Percentiles rank a stretch among this genome's conserved stretches.
Conservation (phyloP, 768 basidiomycete genomes). For the Termitomyces sp. region DNA sequence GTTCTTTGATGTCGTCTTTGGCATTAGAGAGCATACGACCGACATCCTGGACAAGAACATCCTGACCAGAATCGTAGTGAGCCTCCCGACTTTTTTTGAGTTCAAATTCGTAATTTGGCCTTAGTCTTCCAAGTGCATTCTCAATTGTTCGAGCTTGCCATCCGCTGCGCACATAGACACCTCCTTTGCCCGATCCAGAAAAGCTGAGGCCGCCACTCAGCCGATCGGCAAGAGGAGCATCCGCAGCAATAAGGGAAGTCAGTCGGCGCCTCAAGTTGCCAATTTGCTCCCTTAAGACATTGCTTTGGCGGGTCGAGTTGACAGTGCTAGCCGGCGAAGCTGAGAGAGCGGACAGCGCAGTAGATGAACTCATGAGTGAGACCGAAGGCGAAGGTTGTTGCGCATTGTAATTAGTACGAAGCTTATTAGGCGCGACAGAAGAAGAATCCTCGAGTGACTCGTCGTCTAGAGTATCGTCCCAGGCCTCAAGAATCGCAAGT, state of each 20-base stretch:
- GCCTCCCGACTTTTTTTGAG: slow-evolving; percentile 28
- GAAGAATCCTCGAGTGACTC: slow-evolving; percentile 29
- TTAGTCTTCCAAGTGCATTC: slow-evolving; percentile 40
- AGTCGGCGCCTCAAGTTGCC: slow-evolving; percentile 55
- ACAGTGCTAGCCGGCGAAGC: slow-evolving; percentile 20
- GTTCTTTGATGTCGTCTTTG: slow-evolving; percentile 60
- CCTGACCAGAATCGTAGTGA: slow-evolving; percentile 34
- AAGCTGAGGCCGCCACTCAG: slow-evolving; percentile 71
- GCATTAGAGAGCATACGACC: slow-evolving; percentile 52
- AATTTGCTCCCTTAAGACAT: slow-evolving; percentile 34
- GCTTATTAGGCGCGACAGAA: slow-evolving; percentile 20
- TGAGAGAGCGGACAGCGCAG: slow-evolving; percentile 13
- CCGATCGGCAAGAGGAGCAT: slow-evolving; percentile 61
- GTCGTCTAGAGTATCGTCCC: slow-evolving; percentile 58
- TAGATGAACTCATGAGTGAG: slow-evolving; percentile 26
- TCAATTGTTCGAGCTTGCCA: slow-evolving; percentile 74
- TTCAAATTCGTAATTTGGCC: slow-evolving; percentile 23
- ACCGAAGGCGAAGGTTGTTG: slow-evolving; percentile 37
- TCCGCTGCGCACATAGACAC: slow-evolving; percentile 72
- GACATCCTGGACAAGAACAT: slow-evolving; percentile 56
- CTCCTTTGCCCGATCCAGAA: slow-evolving; percentile 71
- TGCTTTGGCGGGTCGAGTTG: slow-evolving; percentile 22
- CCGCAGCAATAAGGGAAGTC: slow-evolving; percentile 54
- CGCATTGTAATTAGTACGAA: slow-evolving; percentile 26
- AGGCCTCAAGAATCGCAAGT: slow-evolving; percentile 53